Percentiles rank a stretch among this genome's conserved stretches.
phyloP scores from a whole-genome alignment of 176 grass and related monocot species.

The Lolium multiflorum region DNA sequence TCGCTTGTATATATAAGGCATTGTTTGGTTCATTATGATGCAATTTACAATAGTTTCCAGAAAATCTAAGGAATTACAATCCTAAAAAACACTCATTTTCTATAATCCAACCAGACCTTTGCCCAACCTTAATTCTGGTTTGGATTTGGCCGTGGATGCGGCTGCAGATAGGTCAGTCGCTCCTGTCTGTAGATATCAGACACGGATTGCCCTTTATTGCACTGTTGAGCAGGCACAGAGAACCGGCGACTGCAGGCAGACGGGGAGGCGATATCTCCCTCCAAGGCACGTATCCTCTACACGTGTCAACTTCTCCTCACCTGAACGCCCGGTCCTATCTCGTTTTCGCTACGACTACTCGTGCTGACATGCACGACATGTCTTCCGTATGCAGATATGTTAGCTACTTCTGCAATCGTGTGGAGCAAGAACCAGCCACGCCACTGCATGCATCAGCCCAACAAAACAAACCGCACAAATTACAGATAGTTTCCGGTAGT shows the following conservation, averaged over 20 bases:
- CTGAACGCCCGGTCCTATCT: background rate
- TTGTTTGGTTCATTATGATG: too few relatives aligned
- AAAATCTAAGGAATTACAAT: too few relatives aligned
- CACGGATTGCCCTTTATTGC: conserved; percentile 9
- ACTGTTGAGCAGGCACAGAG: background rate
- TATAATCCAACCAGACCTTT: too few relatives aligned
- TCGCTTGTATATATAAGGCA: too few relatives aligned
- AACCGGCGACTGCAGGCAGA: background rate
- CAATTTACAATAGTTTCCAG: too few relatives aligned
- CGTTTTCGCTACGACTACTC: background rate
- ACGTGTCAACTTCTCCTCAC: background rate
- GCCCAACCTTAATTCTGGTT: too few relatives aligned
- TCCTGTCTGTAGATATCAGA: background rate
- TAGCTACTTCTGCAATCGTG: background rate
- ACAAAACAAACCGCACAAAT: background rate
- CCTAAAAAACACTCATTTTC: too few relatives aligned
- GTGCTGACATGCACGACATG: background rate
- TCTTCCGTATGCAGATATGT: background rate
- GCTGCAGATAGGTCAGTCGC: too few relatives aligned
- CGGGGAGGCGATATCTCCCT: background rate
- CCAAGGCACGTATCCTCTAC: background rate
- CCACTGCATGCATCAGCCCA: background rate
- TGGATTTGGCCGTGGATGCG: too few relatives aligned
- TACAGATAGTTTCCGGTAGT: background rate
- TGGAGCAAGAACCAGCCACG: background rate